Evolutionary conservation across 805 yeast genomes (phyloP).

Genomic region (Kuraishia borneana): DNA sequence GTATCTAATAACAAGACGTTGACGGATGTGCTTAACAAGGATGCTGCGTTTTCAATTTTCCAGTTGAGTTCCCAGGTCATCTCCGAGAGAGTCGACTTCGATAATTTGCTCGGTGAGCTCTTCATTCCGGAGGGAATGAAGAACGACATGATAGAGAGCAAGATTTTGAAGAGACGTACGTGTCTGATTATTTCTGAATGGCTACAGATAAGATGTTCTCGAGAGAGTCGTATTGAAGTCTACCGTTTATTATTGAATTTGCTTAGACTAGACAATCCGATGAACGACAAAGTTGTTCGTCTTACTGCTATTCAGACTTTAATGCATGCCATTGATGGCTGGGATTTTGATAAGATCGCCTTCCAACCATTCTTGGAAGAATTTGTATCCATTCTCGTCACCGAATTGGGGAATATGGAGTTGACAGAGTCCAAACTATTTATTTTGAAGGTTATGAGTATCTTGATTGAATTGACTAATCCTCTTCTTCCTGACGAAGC

Average conservation of each 20-base stretch:
- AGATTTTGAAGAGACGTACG: conserved; percentile 65
- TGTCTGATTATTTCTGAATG: conserved; percentile 74
- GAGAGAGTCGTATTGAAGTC: conserved; percentile 42
- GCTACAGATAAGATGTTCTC: conserved; percentile 56
- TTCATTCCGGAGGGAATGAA: conserved; percentile 58
- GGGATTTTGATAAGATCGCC: conserved; percentile 65
- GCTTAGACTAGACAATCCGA: conserved; percentile 25
- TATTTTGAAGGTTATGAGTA: conserved; percentile 55
- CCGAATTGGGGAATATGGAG: conserved; percentile 35
- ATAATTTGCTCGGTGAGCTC: conserved; percentile 42
- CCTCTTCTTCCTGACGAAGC: conserved; percentile 45
- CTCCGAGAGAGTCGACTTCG: conserved; percentile 56
- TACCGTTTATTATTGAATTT: conserved; percentile 47
- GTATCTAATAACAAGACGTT: conserved; percentile 12
- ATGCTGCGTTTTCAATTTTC: conserved; percentile 73
- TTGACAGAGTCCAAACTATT: conserved; percentile 71
- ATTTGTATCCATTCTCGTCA: conserved; percentile 36
- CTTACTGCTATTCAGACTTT: conserved; percentile 65
- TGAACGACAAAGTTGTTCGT: conserved; percentile 71
- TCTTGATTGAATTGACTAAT: conserved; percentile 51
- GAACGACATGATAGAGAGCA: conserved; percentile 34
- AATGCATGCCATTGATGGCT: conserved; percentile 64
- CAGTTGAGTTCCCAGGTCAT: conserved; percentile 66
- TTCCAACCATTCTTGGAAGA: conserved; percentile 57
- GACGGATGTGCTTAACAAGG: conserved; percentile 54